Evolutionary conservation across 768 basidiomycete species (phyloP), one percentile per base, ranked within the genome.

Genomic region (Gloeophyllum trabeum): DNA sequence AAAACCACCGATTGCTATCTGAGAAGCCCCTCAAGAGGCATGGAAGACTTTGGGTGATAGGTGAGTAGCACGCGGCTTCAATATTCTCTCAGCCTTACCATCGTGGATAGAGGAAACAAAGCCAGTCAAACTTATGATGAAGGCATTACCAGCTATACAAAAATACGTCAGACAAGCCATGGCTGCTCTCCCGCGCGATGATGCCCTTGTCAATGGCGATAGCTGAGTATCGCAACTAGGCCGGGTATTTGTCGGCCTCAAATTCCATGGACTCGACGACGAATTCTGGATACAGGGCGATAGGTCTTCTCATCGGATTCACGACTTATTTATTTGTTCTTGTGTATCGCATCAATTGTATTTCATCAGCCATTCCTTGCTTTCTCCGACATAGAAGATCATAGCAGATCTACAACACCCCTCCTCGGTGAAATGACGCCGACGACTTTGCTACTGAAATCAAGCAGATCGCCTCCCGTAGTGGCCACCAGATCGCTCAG

Each of bases 81-180:
- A n/a, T n/a, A n/a, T n/a, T n/a, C n/a, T n/a, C n/a, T 42, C 5
- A 38, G n/a, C n/a, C n/a, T n/a, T n/a, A n/a, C n/a, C 18, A 20
- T 36, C 30, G 21, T 20, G 28, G 20, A 6, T 46, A 87, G 85
- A 78, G 21, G 79, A 85, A 58, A 61, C 70, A 26, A 78, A 83
- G 52, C 75, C 85, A n/a, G 72, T 86, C 48, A 78, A 78, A 53
- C 73, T 87, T n/a, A 73, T 90, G 38, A 71, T 73, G 24, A 65
- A 66, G 45, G 79, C 77, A 5, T 60, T 89, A 40, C 81, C 81
- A 2, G 61, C 68, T 22, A 81, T 89, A 48, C 61, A 76, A 40
- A 10, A 10, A 32, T 10, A 10, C 28, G 28, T 32, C 10, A 32
- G 16, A 32, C 28, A 32, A 16, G 10, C 10, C 10, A 10, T 32